Percentiles rank a stretch among this genome's conserved stretches.
These are phyloP conservation scores for Gillenia trifoliata DNA, from an alignment of 306 rosid species.

Conservation along the genomic window DNA sequence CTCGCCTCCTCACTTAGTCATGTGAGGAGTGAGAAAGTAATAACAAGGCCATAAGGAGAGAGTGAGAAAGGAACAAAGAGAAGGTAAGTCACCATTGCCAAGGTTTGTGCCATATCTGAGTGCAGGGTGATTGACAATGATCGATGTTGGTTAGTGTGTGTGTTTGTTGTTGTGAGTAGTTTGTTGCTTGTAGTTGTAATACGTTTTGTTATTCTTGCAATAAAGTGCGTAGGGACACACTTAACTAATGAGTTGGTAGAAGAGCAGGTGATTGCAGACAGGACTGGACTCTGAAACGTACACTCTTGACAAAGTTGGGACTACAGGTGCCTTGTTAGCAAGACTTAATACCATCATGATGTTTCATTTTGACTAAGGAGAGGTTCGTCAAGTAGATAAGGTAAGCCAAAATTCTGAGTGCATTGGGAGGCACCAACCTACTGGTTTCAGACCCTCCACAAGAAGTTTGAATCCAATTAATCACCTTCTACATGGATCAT, in stretches of 20 bases:
- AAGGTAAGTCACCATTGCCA: too few species aligned
- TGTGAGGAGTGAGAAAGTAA: too few species aligned
- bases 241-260: not conserved
- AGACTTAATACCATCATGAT: not conserved
- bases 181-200: not conserved
- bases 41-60: too few species aligned
- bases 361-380: not conserved
- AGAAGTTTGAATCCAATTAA: not conserved
- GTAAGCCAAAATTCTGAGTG: not conserved
- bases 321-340: not conserved
- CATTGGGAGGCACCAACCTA: not conserved
- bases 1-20: too few species aligned
- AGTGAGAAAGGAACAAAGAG: too few species aligned
- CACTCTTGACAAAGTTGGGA: not conserved
- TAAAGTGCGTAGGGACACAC: too few species aligned
- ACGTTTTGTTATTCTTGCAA: not conserved
- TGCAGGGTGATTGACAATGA: not conserved
- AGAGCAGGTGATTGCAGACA: not conserved
- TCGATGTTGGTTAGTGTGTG: not conserved
- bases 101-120: not conserved
- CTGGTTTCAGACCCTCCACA: not conserved
- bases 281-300: not conserved
- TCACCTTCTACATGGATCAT: not conserved
- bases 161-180: not conserved
- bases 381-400: not conserved